These are phyloP conservation scores for Leucocoprinus leucothites DNA, from an alignment of 768 basidiomycete genomes.

Conservation along the genomic window DNA sequence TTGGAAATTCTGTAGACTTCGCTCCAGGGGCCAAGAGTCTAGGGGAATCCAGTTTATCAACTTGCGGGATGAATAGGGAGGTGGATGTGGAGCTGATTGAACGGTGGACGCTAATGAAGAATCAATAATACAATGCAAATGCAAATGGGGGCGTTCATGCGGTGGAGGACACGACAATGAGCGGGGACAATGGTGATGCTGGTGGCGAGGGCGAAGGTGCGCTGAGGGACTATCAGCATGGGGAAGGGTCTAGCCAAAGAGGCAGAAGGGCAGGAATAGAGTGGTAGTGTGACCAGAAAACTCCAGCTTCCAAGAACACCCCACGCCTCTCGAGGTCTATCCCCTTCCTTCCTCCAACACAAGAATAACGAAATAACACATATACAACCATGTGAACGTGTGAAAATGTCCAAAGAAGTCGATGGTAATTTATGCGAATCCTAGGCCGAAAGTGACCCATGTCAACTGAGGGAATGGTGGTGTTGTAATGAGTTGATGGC, in stretches of 20 bases:
- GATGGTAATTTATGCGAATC: conserved; percentile 11
- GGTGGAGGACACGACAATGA: background rate
- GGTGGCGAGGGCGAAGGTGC: background rate
- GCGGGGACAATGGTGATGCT: background rate
- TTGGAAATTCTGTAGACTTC: conserved; percentile 3
- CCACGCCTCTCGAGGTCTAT: conserved; percentile 4
- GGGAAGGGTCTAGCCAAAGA: background rate
- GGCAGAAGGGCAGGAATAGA: background rate
- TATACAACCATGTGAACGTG: conserved; percentile 17
- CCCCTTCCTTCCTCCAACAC: conserved; percentile 16
- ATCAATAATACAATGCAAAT: conserved; percentile 4
- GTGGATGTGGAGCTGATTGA: background rate
- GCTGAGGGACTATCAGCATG: background rate
- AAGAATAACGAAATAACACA: conserved; percentile 7
- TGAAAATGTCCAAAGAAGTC: conserved; percentile 24
- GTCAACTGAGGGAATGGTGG: conserved; percentile 12
- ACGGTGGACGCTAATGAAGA: background rate
- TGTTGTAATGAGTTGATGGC: background rate
- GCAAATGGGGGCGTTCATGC: background rate
- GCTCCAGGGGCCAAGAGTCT: conserved; percentile 3
- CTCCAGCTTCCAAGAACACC: background rate
- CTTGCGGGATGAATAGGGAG: background rate
- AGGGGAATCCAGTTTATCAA: background rate
- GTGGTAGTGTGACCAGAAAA: background rate
- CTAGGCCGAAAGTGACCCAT: conserved; percentile 18